Percentiles rank a stretch among this genome's conserved stretches.
Conservation (phyloP, 768 basidiomycete genomes). For the Hygrophoropsis aurantiaca region DNA sequence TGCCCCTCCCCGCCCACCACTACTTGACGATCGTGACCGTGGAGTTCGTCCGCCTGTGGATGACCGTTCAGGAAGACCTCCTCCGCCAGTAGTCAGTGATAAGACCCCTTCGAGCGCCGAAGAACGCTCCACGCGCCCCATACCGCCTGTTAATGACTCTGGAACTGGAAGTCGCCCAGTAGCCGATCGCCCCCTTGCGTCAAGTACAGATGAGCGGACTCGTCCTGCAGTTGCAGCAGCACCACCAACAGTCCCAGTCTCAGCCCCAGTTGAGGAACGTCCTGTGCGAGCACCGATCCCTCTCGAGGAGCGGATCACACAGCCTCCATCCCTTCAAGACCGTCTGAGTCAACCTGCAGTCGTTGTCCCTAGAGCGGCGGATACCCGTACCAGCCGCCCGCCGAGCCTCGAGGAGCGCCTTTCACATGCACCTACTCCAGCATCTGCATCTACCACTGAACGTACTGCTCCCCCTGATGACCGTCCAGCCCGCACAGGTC, state of each 20-base stretch:
- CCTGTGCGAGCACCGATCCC: slow-evolving; percentile 22
- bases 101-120: slow-evolving; percentile 12
- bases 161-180: slow-evolving; percentile 10
- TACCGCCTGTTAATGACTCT: slow-evolving; percentile 15
- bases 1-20: slow-evolving; percentile 15
- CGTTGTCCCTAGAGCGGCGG: slow-evolving; percentile 9
- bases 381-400: slow-evolving; percentile 20
- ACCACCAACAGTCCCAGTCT: slow-evolving; percentile 10
- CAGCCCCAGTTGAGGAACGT: slow-evolving; percentile 20
- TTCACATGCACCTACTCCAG: slow-evolving; percentile 30
- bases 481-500: slow-evolving; percentile 12
- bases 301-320: slow-evolving; percentile 42
- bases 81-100: slow-evolving; percentile 18
- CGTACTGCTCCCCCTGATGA: slow-evolving; percentile 17
- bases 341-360: slow-evolving; percentile 33
- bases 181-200: slow-evolving; percentile 8
- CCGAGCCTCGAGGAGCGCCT: slow-evolving; percentile 44
- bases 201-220: slow-evolving; percentile 27
- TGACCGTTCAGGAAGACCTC: slow-evolving; percentile 31
- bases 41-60: slow-evolving; percentile 22
- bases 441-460: slow-evolving; percentile 17
- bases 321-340: slow-evolving; percentile 37
- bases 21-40: slow-evolving; percentile 22
- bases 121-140: slow-evolving; percentile 17
- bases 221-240: slow-evolving; percentile 10